phyloP scores from a whole-genome alignment of 2,329 filamentous ascomycete genomes.

The Arthrobotrys megalospora region DNA sequence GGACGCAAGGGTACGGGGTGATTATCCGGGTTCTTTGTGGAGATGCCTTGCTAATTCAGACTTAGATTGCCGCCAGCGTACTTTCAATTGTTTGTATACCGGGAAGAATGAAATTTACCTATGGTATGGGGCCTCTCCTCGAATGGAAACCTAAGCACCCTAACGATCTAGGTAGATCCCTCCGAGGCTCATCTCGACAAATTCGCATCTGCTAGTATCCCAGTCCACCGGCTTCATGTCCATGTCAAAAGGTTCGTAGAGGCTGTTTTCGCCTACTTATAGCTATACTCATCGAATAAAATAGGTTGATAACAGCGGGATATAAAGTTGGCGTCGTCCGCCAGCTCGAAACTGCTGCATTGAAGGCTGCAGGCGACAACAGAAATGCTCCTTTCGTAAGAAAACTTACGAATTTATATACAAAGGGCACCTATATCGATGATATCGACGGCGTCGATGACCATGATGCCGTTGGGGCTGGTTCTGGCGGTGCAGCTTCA shows the following conservation, averaged over 20 bases:
- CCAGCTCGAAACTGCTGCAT: conserved; percentile 92
- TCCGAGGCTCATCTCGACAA: conserved; percentile 92
- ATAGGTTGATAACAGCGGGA: conserved; percentile 82
- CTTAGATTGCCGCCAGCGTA: conserved; percentile 80
- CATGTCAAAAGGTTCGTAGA: conserved; percentile 81
- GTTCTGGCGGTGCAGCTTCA: conserved; percentile 74
- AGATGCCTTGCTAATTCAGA: neutral
- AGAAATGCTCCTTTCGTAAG: conserved; percentile 91
- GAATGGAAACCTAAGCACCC: conserved; percentile 51
- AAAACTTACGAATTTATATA: conserved; percentile 96
- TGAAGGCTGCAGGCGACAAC: conserved; percentile 96
- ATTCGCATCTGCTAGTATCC: conserved; percentile 96
- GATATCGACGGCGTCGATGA: conserved; percentile 85
- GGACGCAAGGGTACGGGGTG: conserved; percentile 78
- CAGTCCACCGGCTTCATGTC: conserved; percentile 89
- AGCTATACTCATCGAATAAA: neutral
- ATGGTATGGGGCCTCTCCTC: conserved; percentile 74
- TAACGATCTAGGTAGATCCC: conserved; percentile 72
- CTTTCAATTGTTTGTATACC: conserved; percentile 97
- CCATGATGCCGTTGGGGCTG: conserved; percentile 58
- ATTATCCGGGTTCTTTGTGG: neutral
- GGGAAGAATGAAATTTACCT: conserved; percentile 87
- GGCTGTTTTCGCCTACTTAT: too few relatives aligned
- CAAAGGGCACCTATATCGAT: conserved; percentile 97
- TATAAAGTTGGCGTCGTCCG: conserved; percentile 96